Base-by-base conservation (phyloP, 352 stramenopile species). In the Stephanocyclus meneghinianus region DNA sequence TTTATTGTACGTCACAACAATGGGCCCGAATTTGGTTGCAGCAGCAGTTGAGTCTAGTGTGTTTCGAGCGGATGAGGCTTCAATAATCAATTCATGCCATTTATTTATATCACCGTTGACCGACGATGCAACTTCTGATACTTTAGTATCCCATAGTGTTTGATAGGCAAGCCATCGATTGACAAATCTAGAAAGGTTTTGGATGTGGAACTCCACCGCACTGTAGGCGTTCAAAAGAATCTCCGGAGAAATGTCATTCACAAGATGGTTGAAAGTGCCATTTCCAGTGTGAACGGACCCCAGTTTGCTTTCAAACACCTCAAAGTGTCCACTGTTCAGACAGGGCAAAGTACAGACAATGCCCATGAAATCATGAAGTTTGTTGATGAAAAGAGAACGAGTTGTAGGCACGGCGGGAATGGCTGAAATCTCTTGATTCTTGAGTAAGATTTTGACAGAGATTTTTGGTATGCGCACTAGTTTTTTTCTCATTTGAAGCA, bases 131-230 rank as follows among this genome's bases (percentile, higher is more conserved):
- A 99, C 95, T 60, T 96, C 94, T 70, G 95, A 90, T 16, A 98
- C 95, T 85, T 98, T 95, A 85, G 98, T 97, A 84, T 99, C 96
- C 98, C 98, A 99, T 42, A 99, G 84, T 21, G 94, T 96, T 85
- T 99, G 97, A 80, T 99, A 99, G 67, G 97, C 95, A 35, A 99
- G 84, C 98, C 98, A 99, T 40, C 94, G 95, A 32, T 92, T 90
- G 15, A 97, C 94, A 89, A 99, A 99, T 4, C 89, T 83, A 56
- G 96, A 90, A 32, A 98, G 91, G 63, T 98, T 91, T 30, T 88
- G 78, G 9, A 96, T 85, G 37, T 94, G 91, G 50, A 74, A 60
- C 70, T 96, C 90, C 29, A 95, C 86, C 7, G 74, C 47, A 68
- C 60, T 74, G 71, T 95, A 95, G 1, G 92, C 87, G 63, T 76